phyloP scores from a whole-genome alignment of 2,329 filamentous ascomycete genomes.

The Phoma sp. region DNA sequence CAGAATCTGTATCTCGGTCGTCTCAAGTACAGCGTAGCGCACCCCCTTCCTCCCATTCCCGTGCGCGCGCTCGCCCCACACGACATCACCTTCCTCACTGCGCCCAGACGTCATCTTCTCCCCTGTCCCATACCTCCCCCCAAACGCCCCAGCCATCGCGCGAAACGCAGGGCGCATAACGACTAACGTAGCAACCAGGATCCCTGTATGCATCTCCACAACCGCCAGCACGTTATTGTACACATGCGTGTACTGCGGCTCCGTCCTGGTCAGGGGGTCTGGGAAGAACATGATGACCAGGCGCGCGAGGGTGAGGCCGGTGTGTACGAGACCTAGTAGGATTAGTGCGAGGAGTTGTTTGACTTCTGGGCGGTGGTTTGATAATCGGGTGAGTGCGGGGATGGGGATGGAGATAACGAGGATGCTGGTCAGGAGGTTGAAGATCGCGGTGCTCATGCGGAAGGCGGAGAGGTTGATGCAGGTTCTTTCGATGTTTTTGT shows the following conservation, averaged over 20 bases:
- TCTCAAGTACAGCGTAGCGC: too few relatives aligned
- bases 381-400: conserved; percentile 13
- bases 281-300: conserved; percentile 21
- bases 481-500: conserved; percentile 8
- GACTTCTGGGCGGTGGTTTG: conserved; percentile 16
- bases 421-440: conserved; percentile 15
- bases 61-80: too few relatives aligned
- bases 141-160: neutral
- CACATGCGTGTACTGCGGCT: conserved; percentile 19
- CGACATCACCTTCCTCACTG: too few relatives aligned
- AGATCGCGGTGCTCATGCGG: conserved; percentile 18
- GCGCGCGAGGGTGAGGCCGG: conserved; percentile 13
- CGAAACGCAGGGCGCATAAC: conserved; percentile 18
- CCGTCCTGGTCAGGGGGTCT: conserved; percentile 9
- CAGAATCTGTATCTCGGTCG: too few relatives aligned
- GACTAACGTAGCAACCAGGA: conserved; percentile 14
- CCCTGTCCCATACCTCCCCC: too few relatives aligned
- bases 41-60: too few relatives aligned
- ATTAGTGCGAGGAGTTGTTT: conserved; percentile 12
- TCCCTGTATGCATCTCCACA: conserved; percentile 18
- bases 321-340: conserved; percentile 14
- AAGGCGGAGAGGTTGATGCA: conserved; percentile 14
- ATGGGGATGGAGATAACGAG: conserved; percentile 18
- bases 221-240: conserved; percentile 14
- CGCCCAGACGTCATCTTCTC: too few relatives aligned